Conservation (phyloP, 371 early-diverging fungal species). For the Rhizomucor pusillus region DNA sequence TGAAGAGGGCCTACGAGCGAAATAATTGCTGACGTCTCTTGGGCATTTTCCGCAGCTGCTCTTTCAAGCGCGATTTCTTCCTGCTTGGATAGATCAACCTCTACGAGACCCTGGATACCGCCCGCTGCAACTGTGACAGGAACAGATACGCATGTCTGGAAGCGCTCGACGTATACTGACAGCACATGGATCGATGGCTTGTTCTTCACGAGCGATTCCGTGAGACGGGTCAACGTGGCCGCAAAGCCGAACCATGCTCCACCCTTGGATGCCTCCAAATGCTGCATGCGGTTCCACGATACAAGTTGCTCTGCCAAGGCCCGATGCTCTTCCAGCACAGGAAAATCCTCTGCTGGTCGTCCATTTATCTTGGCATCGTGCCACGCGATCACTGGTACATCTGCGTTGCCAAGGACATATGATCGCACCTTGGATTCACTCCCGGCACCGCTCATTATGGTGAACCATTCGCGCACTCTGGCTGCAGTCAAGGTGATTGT, state of each 20-base stretch:
- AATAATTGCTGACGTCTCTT: not conserved
- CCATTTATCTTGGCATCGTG: conserved; percentile 63
- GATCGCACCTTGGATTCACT: conserved; percentile 12
- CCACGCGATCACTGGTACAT: conserved; percentile 72
- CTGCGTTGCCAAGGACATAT: conserved; percentile 77
- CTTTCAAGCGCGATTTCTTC: conserved; percentile 7
- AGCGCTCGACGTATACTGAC: conserved; percentile 57
- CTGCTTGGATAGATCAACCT: conserved; percentile 38
- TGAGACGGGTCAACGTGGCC: conserved; percentile 60
- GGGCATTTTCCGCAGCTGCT: conserved; percentile 3
- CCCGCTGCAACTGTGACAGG: conserved; percentile 58
- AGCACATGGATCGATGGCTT: conserved; percentile 59
- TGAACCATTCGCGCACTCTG: conserved; percentile 58
- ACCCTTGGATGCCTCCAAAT: conserved; percentile 78
- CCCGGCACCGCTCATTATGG: conserved; percentile 37
- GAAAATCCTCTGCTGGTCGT: conserved; percentile 49
- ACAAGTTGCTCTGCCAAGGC: conserved; percentile 46
- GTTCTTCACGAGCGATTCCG: conserved; percentile 47
- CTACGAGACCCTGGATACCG: conserved; percentile 59
- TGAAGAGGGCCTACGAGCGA: not conserved
- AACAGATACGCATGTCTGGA: conserved; percentile 58
- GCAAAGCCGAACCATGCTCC: conserved; percentile 80
- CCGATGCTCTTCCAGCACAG: conserved; percentile 42
- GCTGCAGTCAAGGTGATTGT: conserved; percentile 64
- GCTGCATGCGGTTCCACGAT: conserved; percentile 56